phyloP scores from a whole-genome alignment of 306 rosid species.

The Lagenaria siceraria region DNA sequence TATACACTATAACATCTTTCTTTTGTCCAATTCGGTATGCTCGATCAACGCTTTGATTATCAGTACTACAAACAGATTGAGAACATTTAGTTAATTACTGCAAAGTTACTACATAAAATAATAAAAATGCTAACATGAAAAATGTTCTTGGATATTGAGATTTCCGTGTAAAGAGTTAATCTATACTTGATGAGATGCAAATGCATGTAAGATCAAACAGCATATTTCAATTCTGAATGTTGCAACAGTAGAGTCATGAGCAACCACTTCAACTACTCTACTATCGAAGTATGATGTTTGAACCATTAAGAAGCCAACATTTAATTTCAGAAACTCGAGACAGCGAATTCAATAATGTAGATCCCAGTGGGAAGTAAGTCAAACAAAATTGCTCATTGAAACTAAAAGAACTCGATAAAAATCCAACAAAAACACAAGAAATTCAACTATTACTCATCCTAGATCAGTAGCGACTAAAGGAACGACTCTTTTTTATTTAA shows the following conservation, averaged over 20 bases:
- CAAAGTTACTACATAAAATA: background rate
- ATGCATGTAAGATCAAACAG: background rate
- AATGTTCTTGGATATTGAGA: background rate
- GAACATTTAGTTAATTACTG: constrained; percentile 1
- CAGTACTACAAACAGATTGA: constrained; percentile 45
- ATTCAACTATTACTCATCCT: background rate
- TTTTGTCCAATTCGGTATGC: constrained; percentile 94
- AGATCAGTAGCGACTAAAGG: background rate
- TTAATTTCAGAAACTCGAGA: background rate
- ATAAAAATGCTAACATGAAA: background rate
- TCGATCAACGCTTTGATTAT: constrained; percentile 93
- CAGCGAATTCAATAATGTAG: background rate
- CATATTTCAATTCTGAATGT: background rate
- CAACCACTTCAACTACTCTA: background rate
- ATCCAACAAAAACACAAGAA: background rate
- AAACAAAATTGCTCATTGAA: background rate
- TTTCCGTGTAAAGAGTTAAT: background rate
- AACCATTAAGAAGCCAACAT: background rate
- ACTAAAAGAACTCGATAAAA: background rate
- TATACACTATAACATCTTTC: constrained; percentile 82
- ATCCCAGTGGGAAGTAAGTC: background rate
- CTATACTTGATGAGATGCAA: background rate
- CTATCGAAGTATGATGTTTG: too few species aligned
- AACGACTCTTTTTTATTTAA: background rate
- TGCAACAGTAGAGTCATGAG: background rate